phyloP scores from a whole-genome alignment of 768 basidiomycete species.

The Collybiopsis luxurians region DNA sequence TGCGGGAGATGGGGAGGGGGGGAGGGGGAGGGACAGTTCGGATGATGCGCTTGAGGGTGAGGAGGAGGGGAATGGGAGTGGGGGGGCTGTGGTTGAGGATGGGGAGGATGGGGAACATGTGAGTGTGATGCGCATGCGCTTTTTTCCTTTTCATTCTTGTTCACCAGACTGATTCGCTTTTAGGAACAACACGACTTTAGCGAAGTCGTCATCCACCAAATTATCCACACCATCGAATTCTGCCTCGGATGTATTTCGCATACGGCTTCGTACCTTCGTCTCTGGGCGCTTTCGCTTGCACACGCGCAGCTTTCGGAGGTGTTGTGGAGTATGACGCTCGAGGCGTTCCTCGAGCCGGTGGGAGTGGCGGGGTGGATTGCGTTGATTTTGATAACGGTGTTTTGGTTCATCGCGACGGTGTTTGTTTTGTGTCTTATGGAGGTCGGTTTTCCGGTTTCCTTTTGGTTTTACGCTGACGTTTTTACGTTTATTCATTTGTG shows the following conservation, averaged over 20 bases:
- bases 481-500: slow-evolving; percentile 12
- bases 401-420: slow-evolving; percentile 84
- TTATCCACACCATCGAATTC: slow-evolving; percentile 99
- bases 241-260: slow-evolving; percentile 99
- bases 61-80: slow-evolving; percentile 80
- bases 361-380: slow-evolving; percentile 59
- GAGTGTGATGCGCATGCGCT: slow-evolving; percentile 26
- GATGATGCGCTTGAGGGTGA: slow-evolving; percentile 71
- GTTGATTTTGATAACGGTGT: slow-evolving; percentile 44
- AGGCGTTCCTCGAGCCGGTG: slow-evolving; percentile 53
- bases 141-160: background rate
- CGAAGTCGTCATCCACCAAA: slow-evolving; percentile 94
- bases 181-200: slow-evolving; percentile 89
- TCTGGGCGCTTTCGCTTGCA: slow-evolving; percentile 97
- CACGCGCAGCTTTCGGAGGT: slow-evolving; percentile 98
- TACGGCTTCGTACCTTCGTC: slow-evolving; percentile 88
- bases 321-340: slow-evolving; percentile 87
- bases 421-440: slow-evolving; percentile 91
- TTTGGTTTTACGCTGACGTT: too few species aligned
- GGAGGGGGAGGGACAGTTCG: slow-evolving; percentile 46
- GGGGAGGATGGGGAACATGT: slow-evolving; percentile 67
- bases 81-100: slow-evolving; percentile 70
- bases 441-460: slow-evolving; percentile 49
- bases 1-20: slow-evolving; percentile 47
- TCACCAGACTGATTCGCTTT: too few species aligned